These are phyloP conservation scores for Cercophora sp. DNA, from an alignment of 495 filamentous ascomycete species.

Conservation along the genomic window DNA sequence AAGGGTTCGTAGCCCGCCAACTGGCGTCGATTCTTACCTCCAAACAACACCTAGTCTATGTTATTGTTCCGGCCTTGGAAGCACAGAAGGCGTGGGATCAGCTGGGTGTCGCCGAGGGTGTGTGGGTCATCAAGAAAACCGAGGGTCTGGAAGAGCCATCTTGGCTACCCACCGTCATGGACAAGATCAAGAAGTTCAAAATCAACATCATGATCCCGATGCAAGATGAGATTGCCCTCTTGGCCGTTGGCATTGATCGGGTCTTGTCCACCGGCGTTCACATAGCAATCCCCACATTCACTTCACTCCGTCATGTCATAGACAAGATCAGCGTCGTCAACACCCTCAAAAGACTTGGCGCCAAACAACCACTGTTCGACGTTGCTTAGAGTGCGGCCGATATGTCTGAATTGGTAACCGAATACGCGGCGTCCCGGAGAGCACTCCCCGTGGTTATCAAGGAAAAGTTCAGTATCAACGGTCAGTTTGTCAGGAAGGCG, in stretches of 20 bases:
- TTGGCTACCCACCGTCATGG: neutral
- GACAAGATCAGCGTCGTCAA: neutral
- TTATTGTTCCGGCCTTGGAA: no score
- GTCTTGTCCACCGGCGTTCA: neutral
- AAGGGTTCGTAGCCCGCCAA: neutral
- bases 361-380: neutral
- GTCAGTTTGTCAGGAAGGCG: neutral
- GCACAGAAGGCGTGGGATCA: no score
- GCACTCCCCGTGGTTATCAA: slow-evolving; percentile 1
- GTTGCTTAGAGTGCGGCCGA: neutral
- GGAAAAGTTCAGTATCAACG: neutral
- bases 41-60: slow-evolving; percentile 1
- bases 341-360: neutral
- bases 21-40: slow-evolving; percentile 1
- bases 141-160: neutral
- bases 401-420: no score
- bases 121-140: neutral
- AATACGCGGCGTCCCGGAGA: no score
- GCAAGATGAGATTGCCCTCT: neutral
- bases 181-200: neutral
- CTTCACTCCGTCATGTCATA: neutral
- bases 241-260: neutral
- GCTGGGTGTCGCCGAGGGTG: no score
- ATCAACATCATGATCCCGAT: slow-evolving; percentile 9
- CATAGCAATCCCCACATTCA: neutral